Conservation (phyloP, 2,329 filamentous ascomycete genomes). For the Colletotrichum sojae region DNA sequence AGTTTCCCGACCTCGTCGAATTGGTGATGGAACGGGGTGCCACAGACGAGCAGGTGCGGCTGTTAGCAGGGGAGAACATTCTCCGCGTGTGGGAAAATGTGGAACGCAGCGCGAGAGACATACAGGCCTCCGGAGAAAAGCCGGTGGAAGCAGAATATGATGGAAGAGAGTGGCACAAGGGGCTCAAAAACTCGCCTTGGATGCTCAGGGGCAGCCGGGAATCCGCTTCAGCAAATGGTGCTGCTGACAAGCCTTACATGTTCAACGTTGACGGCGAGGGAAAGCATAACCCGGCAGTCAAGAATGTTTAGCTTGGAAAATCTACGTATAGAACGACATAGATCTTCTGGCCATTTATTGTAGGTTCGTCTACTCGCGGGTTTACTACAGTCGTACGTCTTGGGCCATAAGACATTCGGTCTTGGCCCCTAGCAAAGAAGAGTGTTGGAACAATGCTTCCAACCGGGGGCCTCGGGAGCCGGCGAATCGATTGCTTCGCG, state of each 20-base stretch:
- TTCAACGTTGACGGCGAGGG: slow-evolving; percentile 36
- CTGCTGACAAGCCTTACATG: slow-evolving; percentile 27
- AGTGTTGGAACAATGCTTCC: too few relatives aligned
- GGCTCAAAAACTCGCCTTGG: neutral
- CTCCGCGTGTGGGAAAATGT: slow-evolving; percentile 48
- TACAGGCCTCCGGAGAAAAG: slow-evolving; percentile 45
- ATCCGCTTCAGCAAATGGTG: slow-evolving; percentile 34
- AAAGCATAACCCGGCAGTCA: slow-evolving; percentile 29
- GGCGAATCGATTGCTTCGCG: too few relatives aligned
- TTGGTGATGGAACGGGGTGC: slow-evolving; percentile 49
- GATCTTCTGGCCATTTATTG: too few relatives aligned
- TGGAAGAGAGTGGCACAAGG: slow-evolving; percentile 46
- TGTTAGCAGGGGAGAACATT: slow-evolving; percentile 48
- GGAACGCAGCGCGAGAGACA: slow-evolving; percentile 46
- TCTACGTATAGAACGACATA: too few relatives aligned
- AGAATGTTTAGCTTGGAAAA: slow-evolving; percentile 9
- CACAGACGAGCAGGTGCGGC: slow-evolving; percentile 48
- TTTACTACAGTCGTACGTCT: neutral
- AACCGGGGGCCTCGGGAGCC: too few relatives aligned
- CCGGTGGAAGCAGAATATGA: slow-evolving; percentile 49
- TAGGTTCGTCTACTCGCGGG: too few relatives aligned
- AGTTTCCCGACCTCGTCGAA: slow-evolving; percentile 52
- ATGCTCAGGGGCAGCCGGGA: slow-evolving; percentile 42
- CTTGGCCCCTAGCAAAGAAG: too few relatives aligned
- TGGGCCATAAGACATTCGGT: too few relatives aligned